Conservation (phyloP, 2,329 filamentous ascomycete genomes). For the Cladosporium sp. region DNA sequence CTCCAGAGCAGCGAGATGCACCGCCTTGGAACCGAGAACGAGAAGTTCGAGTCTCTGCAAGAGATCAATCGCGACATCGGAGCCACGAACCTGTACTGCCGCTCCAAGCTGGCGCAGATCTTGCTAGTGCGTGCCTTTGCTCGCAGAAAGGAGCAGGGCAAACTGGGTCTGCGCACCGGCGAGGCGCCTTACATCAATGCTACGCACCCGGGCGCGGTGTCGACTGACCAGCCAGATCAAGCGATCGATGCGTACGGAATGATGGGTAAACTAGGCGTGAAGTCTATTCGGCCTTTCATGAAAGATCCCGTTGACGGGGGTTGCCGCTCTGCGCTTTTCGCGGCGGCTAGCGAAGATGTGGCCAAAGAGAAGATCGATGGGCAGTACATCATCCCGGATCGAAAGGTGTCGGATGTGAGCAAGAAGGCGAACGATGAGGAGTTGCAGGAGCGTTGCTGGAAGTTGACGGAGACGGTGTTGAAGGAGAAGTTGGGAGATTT, state of each 20-base stretch:
- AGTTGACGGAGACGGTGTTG: slow-evolving; percentile 48
- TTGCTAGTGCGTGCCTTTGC: slow-evolving; percentile 49
- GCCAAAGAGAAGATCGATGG: slow-evolving; percentile 49
- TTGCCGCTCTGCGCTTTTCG: slow-evolving; percentile 52
- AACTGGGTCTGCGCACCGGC: slow-evolving; percentile 38
- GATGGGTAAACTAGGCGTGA: slow-evolving; percentile 50
- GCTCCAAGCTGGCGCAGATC: slow-evolving; percentile 54
- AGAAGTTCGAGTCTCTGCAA: slow-evolving; percentile 46
- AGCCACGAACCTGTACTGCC: slow-evolving; percentile 50
- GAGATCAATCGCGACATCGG: slow-evolving; percentile 56
- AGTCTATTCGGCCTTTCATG: slow-evolving; percentile 50
- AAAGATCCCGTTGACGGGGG: slow-evolving; percentile 53
- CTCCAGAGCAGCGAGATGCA: slow-evolving; percentile 55
- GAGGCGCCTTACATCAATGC: slow-evolving; percentile 50
- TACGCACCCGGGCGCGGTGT: slow-evolving; percentile 53
- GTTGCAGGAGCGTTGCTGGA: slow-evolving; percentile 50
- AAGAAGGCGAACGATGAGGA: slow-evolving; percentile 47
- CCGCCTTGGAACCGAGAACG: slow-evolving; percentile 41
- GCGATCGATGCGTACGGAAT: slow-evolving; percentile 54
- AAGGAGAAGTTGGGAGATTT: slow-evolving; percentile 43
- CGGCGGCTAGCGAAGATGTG: slow-evolving; percentile 49
- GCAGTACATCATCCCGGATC: slow-evolving; percentile 53
- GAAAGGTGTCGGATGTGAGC: slow-evolving; percentile 48
- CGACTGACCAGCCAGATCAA: slow-evolving; percentile 52
- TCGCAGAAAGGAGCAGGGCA: slow-evolving; percentile 41